Evolutionary conservation across 352 stramenopile genomes (phyloP).

Genomic region (Globisporangium viniferum): DNA sequence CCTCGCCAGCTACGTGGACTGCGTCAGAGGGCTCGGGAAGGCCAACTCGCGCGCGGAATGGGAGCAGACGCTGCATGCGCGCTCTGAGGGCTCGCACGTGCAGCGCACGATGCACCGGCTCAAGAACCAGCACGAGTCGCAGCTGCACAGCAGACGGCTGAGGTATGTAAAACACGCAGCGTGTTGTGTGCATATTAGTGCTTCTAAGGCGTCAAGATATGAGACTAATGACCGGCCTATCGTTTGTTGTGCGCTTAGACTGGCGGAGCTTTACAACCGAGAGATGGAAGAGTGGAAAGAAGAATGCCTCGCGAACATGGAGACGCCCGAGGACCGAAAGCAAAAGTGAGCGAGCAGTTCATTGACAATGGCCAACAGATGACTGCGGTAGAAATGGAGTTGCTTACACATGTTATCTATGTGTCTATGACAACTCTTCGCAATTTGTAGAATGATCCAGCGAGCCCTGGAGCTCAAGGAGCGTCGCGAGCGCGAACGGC

Average conservation of each 20-base stretch:
- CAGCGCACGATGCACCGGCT: constrained; percentile 40
- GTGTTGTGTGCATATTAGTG: too few relatives aligned
- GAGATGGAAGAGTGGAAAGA: constrained; percentile 78
- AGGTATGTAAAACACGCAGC: constrained; percentile 11
- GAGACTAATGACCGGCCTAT: too few relatives aligned
- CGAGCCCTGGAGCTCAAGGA: constrained; percentile 69
- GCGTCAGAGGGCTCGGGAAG: constrained; percentile 45
- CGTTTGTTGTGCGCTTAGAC: constrained; percentile 22
- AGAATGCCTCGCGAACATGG: constrained; percentile 58
- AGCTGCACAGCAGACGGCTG: constrained; percentile 59
- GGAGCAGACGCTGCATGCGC: constrained; percentile 60
- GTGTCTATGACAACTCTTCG: not conserved
- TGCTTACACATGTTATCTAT: not conserved
- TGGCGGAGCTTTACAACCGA: constrained; percentile 69
- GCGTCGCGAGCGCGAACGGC: constrained; percentile 53
- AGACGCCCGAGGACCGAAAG: constrained; percentile 78
- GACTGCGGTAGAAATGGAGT: too few relatives aligned
- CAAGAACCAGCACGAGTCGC: constrained; percentile 75
- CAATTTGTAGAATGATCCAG: constrained; percentile 58
- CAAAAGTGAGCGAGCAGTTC: constrained; percentile 41
- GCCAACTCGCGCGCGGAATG: constrained; percentile 66
- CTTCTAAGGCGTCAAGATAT: too few relatives aligned
- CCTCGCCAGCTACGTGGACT: constrained; percentile 47
- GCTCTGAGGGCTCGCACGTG: constrained; percentile 46
- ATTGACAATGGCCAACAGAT: too few relatives aligned